These are phyloP conservation scores for Debaryomyces maramus DNA, from an alignment of 805 yeast genomes.

Conservation along the genomic window DNA sequence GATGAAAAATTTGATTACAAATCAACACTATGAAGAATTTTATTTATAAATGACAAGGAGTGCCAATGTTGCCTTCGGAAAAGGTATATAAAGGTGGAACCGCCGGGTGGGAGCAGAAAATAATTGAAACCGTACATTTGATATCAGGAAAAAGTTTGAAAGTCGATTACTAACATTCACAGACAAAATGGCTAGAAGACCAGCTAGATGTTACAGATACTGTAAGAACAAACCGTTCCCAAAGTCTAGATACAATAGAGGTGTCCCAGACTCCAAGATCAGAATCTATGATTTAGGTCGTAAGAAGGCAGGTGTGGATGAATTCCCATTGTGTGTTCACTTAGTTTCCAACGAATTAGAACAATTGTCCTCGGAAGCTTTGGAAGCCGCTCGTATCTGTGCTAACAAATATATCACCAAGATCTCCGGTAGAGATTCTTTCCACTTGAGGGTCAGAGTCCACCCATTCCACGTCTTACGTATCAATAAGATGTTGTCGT, in stretches of 20 bases:
- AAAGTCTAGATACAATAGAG: constrained; percentile 99
- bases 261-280: constrained; percentile 99
- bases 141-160: too few relatives aligned
- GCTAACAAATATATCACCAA: constrained; percentile 99
- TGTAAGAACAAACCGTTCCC: constrained; percentile 99
- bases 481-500: constrained; percentile 99
- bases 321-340: constrained; percentile 99
- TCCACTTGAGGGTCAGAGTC: constrained; percentile 99
- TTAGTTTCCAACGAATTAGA: constrained; percentile 98
- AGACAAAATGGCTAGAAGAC: constrained; percentile 98
- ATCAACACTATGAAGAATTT: too few relatives aligned
- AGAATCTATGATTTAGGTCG: constrained; percentile 99
- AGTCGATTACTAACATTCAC: constrained; percentile 24
- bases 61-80: too few relatives aligned
- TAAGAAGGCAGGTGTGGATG: constrained; percentile 99
- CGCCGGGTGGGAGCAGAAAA: too few relatives aligned
- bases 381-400: constrained; percentile 99
- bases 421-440: constrained; percentile 97
- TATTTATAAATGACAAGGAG: too few relatives aligned
- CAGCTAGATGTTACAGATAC: constrained; percentile 99
- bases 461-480: constrained; percentile 99
- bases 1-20: background rate
- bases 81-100: too few relatives aligned
- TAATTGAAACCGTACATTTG: too few relatives aligned
- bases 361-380: constrained; percentile 99